Evolutionary conservation across 2,329 filamentous ascomycete genomes (phyloP).

Genomic region (Diaporthe sp.): DNA sequence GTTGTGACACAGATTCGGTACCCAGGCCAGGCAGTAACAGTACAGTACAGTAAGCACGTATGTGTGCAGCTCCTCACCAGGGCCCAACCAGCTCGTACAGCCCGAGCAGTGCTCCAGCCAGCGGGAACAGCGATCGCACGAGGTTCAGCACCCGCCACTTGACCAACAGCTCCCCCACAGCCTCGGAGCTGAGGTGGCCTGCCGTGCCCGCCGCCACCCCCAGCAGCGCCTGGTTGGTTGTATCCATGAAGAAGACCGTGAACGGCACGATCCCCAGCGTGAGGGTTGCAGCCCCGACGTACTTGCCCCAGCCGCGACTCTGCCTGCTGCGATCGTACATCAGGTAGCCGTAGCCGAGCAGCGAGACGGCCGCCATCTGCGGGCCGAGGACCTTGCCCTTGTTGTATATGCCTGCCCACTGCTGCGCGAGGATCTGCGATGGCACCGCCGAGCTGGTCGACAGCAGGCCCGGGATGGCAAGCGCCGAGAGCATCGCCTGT

Average conservation of each 20-base stretch:
- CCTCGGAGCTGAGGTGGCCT: slow-evolving; percentile 44
- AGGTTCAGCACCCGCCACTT: slow-evolving; percentile 48
- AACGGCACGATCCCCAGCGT: slow-evolving; percentile 57
- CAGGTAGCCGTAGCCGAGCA: slow-evolving; percentile 53
- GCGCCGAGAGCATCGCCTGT: slow-evolving; percentile 53
- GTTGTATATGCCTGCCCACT: slow-evolving; percentile 55
- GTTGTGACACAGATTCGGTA: neutral
- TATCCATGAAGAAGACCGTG: slow-evolving; percentile 53
- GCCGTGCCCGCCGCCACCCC: slow-evolving; percentile 41
- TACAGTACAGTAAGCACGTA: neutral
- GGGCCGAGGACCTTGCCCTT: slow-evolving; percentile 55
- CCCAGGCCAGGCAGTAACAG: neutral
- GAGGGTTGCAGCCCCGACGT: slow-evolving; percentile 50
- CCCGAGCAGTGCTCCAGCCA: slow-evolving; percentile 48
- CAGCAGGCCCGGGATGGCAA: slow-evolving; percentile 50
- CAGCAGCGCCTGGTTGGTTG: slow-evolving; percentile 53
- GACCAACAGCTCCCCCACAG: slow-evolving; percentile 45
- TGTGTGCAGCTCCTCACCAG: neutral
- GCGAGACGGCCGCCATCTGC: slow-evolving; percentile 50
- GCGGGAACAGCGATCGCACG: slow-evolving; percentile 45
- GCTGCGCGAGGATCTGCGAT: slow-evolving; percentile 48
- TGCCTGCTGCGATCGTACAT: slow-evolving; percentile 50
- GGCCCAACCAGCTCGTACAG: slow-evolving; percentile 47
- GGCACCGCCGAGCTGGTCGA: slow-evolving; percentile 44
- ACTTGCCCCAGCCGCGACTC: slow-evolving; percentile 52